Conservation (phyloP, 352 stramenopile species). For the Phytophthora fragariaefolia region DNA sequence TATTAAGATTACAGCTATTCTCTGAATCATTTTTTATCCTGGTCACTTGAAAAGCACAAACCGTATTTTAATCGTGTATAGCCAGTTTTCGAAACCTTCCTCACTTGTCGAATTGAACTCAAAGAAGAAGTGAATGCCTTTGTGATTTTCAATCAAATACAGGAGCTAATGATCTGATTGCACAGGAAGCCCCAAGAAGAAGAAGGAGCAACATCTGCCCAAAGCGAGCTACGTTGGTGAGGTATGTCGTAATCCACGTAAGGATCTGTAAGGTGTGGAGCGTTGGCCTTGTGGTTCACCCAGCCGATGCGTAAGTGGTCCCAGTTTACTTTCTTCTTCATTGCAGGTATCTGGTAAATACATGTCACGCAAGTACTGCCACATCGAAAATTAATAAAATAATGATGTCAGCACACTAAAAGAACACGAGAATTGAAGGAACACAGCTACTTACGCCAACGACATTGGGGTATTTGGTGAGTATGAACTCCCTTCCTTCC, state of each 20-base stretch:
- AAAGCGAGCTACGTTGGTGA: slow-evolving; percentile 27
- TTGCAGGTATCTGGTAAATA: slow-evolving; percentile 79
- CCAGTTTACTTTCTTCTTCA: slow-evolving; percentile 80
- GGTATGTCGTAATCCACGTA: slow-evolving; percentile 33
- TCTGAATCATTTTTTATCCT: too few relatives aligned
- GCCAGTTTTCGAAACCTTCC: too few relatives aligned
- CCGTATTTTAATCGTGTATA: too few relatives aligned
- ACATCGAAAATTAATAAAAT: slow-evolving; percentile 3
- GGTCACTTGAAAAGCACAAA: too few relatives aligned
- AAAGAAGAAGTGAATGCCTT: too few relatives aligned
- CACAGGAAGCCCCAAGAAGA: too few relatives aligned
- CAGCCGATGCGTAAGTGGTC: slow-evolving; percentile 90
- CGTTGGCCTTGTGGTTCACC: slow-evolving; percentile 68
- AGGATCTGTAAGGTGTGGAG: slow-evolving; percentile 76
- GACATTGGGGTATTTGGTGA: slow-evolving; percentile 60
- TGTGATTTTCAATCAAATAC: too few relatives aligned
- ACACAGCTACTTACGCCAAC: slow-evolving; percentile 14
- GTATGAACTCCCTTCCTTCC: slow-evolving; percentile 32
- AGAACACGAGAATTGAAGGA: background rate
- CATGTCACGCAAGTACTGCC: slow-evolving; percentile 46
- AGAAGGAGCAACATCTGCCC: too few relatives aligned
- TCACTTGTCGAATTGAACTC: too few relatives aligned
- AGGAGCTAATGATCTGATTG: too few relatives aligned
- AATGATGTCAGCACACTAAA: background rate
- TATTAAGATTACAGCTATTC: too few relatives aligned